Evolutionary conservation across 2,329 filamentous ascomycete genomes (phyloP), one percentile per base, ranked within the genome.

Genomic region (Aspergillus arachidicola): DNA sequence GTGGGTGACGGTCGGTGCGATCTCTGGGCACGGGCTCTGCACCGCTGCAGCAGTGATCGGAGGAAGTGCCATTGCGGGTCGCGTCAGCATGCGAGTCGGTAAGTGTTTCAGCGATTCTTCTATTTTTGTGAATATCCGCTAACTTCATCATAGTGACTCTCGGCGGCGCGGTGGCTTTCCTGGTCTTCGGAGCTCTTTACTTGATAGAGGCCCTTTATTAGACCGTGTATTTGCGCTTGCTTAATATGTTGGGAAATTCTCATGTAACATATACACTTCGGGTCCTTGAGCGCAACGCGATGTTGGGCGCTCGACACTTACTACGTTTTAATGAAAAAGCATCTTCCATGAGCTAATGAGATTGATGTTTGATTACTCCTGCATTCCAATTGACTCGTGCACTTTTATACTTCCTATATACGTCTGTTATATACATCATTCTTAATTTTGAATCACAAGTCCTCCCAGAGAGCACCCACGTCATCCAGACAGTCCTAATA

Each of bases 11-110:
- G 84, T 93, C 54, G 95, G 95, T 63, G 94, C 95, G 1, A 87
- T 95, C 41, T 84, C 87, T 54, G 95, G 95, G 11, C 95, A 99
- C 78, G 91, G 87, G 53, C 87, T 94, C 68, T 99, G 95, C 82
- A 98, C 95, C 7, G 90, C 91, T 54, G 89, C 93, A 26, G 95
- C 95, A 48, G 95, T 99, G 45, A 85, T 99, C 64, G 95, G 95
- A 50, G 95, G 95, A 12, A 86, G 93, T 71, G 94, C 95, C 58
- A 92, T 99, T 77, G 95, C 95, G 48, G 95, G 95, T 36, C 90
- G 86, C 76, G 95, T 99, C 69, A 98, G 94, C 82, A 88, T 99
- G 82, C 91, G 93, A 86, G 91, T 96, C 83, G 93, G 94, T 97
- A 87, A 85, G 93, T 90, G 56, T 60, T 54, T 63, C 28, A n/a